These are phyloP conservation scores for Trametes punicea DNA, from an alignment of 768 basidiomycete species.

Conservation along the genomic window DNA sequence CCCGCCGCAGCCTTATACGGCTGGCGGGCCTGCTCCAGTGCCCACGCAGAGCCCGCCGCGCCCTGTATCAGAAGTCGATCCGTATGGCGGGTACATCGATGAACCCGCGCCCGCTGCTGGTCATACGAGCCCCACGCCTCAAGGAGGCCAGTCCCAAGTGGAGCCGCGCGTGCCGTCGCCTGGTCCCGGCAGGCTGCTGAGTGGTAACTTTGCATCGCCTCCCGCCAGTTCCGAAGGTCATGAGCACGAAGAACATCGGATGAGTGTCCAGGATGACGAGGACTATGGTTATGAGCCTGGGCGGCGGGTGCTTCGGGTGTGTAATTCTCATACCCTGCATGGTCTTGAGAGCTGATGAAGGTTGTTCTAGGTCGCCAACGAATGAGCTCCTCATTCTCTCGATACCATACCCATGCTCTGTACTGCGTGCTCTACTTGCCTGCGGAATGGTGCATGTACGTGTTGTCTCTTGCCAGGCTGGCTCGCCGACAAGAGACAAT, in stretches of 20 bases:
- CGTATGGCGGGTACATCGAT: slow-evolving; percentile 26
- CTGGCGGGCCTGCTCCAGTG: background rate
- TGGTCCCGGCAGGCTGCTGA: slow-evolving; percentile 7
- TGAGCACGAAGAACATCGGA: slow-evolving; percentile 21
- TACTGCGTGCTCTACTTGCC: no score
- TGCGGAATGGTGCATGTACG: slow-evolving; percentile 4
- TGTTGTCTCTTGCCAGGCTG: background rate
- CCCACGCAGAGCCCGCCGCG: slow-evolving; percentile 11
- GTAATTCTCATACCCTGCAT: background rate
- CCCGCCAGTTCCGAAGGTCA: slow-evolving; percentile 24
- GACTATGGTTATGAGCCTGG: slow-evolving; percentile 32
- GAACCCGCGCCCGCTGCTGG: background rate
- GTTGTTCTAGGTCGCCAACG: slow-evolving; percentile 10
- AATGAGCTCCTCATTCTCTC: slow-evolving; percentile 1
- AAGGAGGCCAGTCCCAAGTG: background rate
- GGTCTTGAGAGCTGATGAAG: background rate
- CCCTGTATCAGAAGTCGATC: slow-evolving; percentile 20
- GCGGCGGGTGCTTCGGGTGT: slow-evolving; percentile 31
- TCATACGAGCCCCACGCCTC: slow-evolving; percentile 10
- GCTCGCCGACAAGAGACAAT: slow-evolving; percentile 3
- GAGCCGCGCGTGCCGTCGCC: slow-evolving; percentile 2
- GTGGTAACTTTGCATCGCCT: slow-evolving; percentile 18
- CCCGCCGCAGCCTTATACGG: slow-evolving; percentile 2
- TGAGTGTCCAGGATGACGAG: slow-evolving; percentile 33
- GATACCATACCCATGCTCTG: background rate